Percentiles rank a stretch among this genome's conserved stretches.
Evolutionary conservation across 2,329 filamentous ascomycete species (phyloP).

Genomic region (Cladophialophora psammophila): DNA sequence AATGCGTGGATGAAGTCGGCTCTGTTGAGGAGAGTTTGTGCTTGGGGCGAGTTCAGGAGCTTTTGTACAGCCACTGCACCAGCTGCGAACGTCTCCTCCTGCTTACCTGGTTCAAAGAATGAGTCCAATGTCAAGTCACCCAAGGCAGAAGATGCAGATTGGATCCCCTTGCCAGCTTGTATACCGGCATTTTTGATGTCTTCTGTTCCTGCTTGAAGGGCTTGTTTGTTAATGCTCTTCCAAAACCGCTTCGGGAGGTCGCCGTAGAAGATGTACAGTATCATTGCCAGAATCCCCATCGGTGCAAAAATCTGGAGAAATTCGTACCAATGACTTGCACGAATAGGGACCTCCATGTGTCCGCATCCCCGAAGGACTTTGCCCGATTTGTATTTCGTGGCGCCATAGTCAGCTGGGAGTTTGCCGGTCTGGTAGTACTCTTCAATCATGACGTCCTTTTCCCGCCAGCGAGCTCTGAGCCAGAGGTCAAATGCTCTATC

Average conservation of each 20-base stretch:
- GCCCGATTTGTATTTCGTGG: constrained; percentile 56
- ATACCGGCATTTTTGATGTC: constrained; percentile 34
- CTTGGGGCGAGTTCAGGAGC: constrained; percentile 34
- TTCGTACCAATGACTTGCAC: constrained; percentile 45
- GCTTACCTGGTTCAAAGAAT: constrained; percentile 38
- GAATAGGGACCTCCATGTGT: constrained; percentile 45
- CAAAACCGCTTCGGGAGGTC: constrained; percentile 42
- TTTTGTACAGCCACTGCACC: constrained; percentile 34
- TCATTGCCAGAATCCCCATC: constrained; percentile 44
- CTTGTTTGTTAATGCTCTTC: constrained; percentile 40
- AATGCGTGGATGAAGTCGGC: constrained; percentile 39
- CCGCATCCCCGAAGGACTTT: constrained; percentile 42
- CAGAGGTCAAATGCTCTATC: constrained; percentile 75
- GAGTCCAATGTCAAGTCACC: constrained; percentile 35
- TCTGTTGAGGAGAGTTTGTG: constrained; percentile 35
- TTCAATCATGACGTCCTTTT: constrained; percentile 84
- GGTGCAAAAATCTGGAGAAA: constrained; percentile 46
- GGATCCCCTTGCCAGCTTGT: constrained; percentile 29
- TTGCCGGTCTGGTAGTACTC: constrained; percentile 73
- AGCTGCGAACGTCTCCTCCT: constrained; percentile 37
- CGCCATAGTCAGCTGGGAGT: constrained; percentile 71
- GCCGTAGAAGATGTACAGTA: constrained; percentile 45
- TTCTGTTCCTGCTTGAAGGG: constrained; percentile 33
- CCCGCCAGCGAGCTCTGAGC: constrained; percentile 80
- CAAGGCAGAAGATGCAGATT: constrained; percentile 25